A percentile compares a stretch with the other conserved stretches of the same genome.
These are phyloP conservation scores for Beauveria bassiana DNA, from an alignment of 2,329 filamentous ascomycete species.

Conservation along the genomic window DNA sequence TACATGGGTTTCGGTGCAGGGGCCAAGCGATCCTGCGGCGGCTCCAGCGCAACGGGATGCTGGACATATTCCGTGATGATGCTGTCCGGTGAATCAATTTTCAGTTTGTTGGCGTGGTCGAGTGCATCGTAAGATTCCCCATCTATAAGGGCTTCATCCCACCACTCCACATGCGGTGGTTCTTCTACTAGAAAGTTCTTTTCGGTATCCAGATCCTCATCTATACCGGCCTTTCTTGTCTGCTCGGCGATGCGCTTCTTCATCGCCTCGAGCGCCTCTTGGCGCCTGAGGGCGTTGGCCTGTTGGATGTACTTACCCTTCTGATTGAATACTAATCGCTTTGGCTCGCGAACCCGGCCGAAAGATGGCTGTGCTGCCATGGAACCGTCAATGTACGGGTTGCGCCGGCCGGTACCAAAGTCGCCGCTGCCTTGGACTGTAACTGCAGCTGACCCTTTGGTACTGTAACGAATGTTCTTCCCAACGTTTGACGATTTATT, in stretches of 20 bases:
- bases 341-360: conserved; percentile 58
- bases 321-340: conserved; percentile 81
- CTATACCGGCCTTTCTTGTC: conserved; percentile 83
- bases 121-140: conserved; percentile 68
- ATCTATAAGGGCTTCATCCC: conserved; percentile 82
- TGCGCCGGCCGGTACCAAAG: conserved; percentile 27
- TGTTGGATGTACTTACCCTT: conserved; percentile 97
- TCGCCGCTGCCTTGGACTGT: conserved; percentile 10
- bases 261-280: conserved; percentile 85
- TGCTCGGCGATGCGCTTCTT: conserved; percentile 87
- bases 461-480: conserved; percentile 1
- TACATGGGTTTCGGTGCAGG: conserved; percentile 83
- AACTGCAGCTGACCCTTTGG: conserved; percentile 18
- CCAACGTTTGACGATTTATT: neutral
- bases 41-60: conserved; percentile 83
- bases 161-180: conserved; percentile 92
- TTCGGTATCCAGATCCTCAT: conserved; percentile 82
- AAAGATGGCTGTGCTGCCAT: conserved; percentile 50
- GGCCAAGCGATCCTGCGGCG: conserved; percentile 79
- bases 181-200: conserved; percentile 79
- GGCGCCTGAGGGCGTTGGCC: conserved; percentile 78
- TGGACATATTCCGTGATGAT: conserved; percentile 90
- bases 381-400: conserved; percentile 77
- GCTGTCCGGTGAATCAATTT: conserved; percentile 68
- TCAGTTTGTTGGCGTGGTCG: conserved; percentile 56